A percentile compares a stretch with the other conserved stretches of the same genome.
Conservation (phyloP, 345 rosid genomes). For the Euphorbia lathyris region DNA sequence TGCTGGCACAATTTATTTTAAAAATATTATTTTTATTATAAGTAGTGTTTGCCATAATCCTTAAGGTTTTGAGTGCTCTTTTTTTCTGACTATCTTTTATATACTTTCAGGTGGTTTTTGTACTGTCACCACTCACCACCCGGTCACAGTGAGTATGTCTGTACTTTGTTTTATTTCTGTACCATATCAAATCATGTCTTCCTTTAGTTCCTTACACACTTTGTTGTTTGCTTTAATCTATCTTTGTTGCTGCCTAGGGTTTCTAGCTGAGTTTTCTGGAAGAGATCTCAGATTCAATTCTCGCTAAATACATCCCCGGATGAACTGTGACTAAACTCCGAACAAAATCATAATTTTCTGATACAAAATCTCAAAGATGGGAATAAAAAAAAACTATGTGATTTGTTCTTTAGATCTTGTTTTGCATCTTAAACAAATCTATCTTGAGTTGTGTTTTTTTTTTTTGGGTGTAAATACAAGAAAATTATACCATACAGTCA, state of each 20-base stretch:
- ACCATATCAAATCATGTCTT: conserved; percentile 12
- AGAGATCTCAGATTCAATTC: too few relatives aligned
- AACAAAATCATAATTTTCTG: background rate
- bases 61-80: background rate
- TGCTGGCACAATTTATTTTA: conserved; percentile 4
- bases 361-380: too few relatives aligned
- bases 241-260: too few relatives aligned
- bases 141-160: conserved; percentile 32
- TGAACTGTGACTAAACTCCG: too few relatives aligned
- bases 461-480: background rate
- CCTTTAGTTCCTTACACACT: conserved; percentile 18
- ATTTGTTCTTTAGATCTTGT: conserved; percentile 10
- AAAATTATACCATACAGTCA: background rate
- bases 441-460: background rate
- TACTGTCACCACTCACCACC: conserved; percentile 22
- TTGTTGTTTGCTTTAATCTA: conserved; percentile 3
- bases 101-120: conserved; percentile 2
- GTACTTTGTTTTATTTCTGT: conserved; percentile 24
- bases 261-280: too few relatives aligned
- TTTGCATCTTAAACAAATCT: background rate
- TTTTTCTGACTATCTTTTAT: conserved; percentile 14
- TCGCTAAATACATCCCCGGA: too few relatives aligned
- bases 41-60: conserved; percentile 8
- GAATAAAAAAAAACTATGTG: too few relatives aligned
- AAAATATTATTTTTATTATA: background rate